Evolutionary conservation across 257 asterid genomes (phyloP).

Genomic region (Orobanche coerulescens): DNA sequence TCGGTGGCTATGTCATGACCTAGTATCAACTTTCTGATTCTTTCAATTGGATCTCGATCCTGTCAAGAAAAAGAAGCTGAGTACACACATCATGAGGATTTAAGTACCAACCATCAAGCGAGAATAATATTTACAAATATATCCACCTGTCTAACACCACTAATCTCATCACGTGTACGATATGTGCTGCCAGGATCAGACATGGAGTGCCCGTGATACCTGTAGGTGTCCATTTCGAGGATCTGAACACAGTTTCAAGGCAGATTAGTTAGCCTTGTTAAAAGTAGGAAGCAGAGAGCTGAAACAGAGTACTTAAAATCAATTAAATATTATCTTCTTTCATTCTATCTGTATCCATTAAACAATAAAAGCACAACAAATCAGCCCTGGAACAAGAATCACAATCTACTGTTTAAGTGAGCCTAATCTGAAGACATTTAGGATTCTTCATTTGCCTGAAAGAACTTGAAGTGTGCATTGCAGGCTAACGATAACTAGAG

Average conservation of each 20-base stretch:
- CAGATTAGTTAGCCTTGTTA: slow-evolving; percentile 15
- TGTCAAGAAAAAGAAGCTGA: slow-evolving; percentile 23
- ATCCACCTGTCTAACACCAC: slow-evolving; percentile 84
- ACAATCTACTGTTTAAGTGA: too few species aligned
- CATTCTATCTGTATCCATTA: not conserved
- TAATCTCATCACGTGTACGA: slow-evolving; percentile 92
- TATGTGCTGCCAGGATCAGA: slow-evolving; percentile 99
- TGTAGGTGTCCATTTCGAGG: slow-evolving; percentile 98
- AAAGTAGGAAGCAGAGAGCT: slow-evolving; percentile 13
- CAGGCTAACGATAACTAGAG: too few species aligned
- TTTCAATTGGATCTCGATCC: slow-evolving; percentile 97
- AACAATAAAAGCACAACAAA: not conserved
- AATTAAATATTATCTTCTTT: too few species aligned
- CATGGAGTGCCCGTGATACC: slow-evolving; percentile 98
- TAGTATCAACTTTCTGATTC: slow-evolving; percentile 77
- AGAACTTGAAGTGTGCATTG: too few species aligned
- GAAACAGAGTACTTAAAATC: not conserved
- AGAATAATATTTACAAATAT: slow-evolving; percentile 9
- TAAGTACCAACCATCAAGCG: not conserved
- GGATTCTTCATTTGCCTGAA: too few species aligned
- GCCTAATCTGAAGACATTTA: too few species aligned
- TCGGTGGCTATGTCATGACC: slow-evolving; percentile 75
- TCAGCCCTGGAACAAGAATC: not conserved
- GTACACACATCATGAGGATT: not conserved
- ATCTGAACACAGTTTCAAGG: slow-evolving; percentile 52